Evolutionary conservation across 1,284 basidiomycete genomes (phyloP).

Genomic region (Malassezia obtusa): DNA sequence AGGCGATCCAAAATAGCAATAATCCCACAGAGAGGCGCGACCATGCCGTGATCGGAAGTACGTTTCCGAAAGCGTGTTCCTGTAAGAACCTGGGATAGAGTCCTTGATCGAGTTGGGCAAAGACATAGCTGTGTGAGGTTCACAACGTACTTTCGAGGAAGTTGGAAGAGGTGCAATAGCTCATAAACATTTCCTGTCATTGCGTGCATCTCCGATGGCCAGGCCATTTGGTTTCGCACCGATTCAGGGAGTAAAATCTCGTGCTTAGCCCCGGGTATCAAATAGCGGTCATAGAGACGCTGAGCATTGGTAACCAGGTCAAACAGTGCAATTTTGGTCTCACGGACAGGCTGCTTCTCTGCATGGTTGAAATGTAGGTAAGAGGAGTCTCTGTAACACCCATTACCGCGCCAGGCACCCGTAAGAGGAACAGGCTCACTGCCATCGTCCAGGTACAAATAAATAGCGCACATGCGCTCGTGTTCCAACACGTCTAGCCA

Average conservation of each 20-base stretch:
- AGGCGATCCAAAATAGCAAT: slow-evolving; percentile 78
- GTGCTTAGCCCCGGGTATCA: slow-evolving; percentile 57
- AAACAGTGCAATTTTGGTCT: slow-evolving; percentile 74
- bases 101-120: slow-evolving; percentile 51
- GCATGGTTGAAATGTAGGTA: neutral
- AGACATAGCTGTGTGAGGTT: slow-evolving; percentile 49
- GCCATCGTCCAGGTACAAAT: neutral
- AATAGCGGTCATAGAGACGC: slow-evolving; percentile 85
- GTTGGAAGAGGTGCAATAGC: slow-evolving; percentile 91
- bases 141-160: slow-evolving; percentile 84
- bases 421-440: neutral
- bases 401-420: neutral
- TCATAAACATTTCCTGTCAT: slow-evolving; percentile 51
- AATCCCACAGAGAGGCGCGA: slow-evolving; percentile 64
- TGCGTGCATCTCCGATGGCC: neutral
- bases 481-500: slow-evolving; percentile 99
- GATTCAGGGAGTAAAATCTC: slow-evolving; percentile 79
- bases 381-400: neutral
- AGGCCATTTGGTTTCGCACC: slow-evolving; percentile 25
- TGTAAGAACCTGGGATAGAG: slow-evolving; percentile 84
- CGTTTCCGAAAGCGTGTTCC: slow-evolving; percentile 90
- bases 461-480: slow-evolving; percentile 55
- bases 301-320: slow-evolving; percentile 88
- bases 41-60: slow-evolving; percentile 79
- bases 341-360: slow-evolving; percentile 28